phyloP scores from a whole-genome alignment of 345 rosid species.

The Arabidopsis arenosa region DNA sequence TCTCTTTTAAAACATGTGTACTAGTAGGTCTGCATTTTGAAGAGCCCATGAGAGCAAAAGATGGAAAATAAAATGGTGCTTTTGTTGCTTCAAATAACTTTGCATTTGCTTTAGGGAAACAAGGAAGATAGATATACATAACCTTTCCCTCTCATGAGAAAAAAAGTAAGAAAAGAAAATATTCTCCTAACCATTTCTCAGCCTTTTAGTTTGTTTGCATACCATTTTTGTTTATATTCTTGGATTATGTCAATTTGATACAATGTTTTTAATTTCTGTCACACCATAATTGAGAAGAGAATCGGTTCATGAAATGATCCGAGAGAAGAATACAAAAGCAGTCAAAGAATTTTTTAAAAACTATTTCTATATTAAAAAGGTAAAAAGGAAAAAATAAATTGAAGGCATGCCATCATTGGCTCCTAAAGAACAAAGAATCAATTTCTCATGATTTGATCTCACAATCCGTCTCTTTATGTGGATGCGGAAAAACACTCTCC shows the following conservation, averaged over 20 bases:
- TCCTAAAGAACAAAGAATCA: conserved; percentile 38
- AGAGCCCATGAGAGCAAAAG: conserved; percentile 27
- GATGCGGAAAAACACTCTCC: conserved; percentile 42
- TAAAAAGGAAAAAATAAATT: background rate
- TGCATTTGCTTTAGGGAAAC: conserved; percentile 39
- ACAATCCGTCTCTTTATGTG: conserved; percentile 32
- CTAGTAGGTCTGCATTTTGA: conserved; percentile 22
- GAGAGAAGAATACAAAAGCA: conserved; percentile 30
- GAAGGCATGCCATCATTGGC: conserved; percentile 40
- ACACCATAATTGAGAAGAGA: conserved; percentile 37
- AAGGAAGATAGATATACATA: conserved; percentile 14
- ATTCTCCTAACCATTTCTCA: conserved; percentile 17
- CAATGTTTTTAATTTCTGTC: conserved; percentile 4
- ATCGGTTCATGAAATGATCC: conserved; percentile 30
- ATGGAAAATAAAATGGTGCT: conserved; percentile 1
- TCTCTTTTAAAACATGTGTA: no score
- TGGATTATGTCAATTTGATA: background rate
- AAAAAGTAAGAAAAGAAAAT: no score
- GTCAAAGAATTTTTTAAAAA: conserved; percentile 39
- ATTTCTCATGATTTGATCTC: conserved; percentile 42
- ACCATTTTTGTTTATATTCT: no score
- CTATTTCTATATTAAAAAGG: conserved; percentile 19
- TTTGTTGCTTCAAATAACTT: conserved; percentile 36
- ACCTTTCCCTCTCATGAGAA: conserved; percentile 1
- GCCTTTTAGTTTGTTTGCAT: background rate